Evolutionary conservation across 2,329 filamentous ascomycete species (phyloP), one percentile per base, ranked within the genome.

Genomic region (Colletotrichum magnum): DNA sequence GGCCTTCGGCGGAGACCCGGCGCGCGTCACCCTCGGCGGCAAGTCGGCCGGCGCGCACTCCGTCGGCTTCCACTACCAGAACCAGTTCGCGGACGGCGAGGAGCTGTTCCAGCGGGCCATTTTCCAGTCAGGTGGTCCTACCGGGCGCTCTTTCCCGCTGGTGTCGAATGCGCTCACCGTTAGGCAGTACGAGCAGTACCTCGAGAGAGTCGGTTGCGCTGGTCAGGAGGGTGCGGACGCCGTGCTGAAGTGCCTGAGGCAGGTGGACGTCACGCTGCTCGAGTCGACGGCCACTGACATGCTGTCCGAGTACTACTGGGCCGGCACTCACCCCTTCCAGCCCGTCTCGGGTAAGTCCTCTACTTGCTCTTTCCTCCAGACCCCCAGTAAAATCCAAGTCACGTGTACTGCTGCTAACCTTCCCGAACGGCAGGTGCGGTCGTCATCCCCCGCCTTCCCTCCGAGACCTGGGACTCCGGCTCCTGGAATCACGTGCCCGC

Each of bases 1-100:
- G 2, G 74, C 80, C 2, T 90, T 90, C 61, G 87, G 88, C 0
- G 87, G 88, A 3, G 83, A 90, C 60, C 81, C 82, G 0, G 71
- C 75, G 1, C 81, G 84, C 6, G 85, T 90, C 0, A 88, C 86
- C 0, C 82, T 89, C 18, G 83, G 83, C 65, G 88, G 89, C 0
- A 85, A 88, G 68, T 86, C 83, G 10, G 87, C 88, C 0, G 88
- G 89, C 54, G 73, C 77, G 7, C 79, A 81, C 64, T 80, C 80
- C 0, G 78, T 80, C 0, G 80, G 79, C 6, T 79, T 81, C 2
- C 78, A 80, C 56, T 79, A 81, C 41, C 81, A 80, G 41, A 79
- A 81, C 58, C 81, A 79, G 48, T 82, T 81, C 15, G 9, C 26
- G 2, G 24, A 28, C 4, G 78, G 75, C 3, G 73, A 75, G 6